Conservation (phyloP, 2,329 filamentous ascomycete species). For the Paraconiothyrium brasiliense region DNA sequence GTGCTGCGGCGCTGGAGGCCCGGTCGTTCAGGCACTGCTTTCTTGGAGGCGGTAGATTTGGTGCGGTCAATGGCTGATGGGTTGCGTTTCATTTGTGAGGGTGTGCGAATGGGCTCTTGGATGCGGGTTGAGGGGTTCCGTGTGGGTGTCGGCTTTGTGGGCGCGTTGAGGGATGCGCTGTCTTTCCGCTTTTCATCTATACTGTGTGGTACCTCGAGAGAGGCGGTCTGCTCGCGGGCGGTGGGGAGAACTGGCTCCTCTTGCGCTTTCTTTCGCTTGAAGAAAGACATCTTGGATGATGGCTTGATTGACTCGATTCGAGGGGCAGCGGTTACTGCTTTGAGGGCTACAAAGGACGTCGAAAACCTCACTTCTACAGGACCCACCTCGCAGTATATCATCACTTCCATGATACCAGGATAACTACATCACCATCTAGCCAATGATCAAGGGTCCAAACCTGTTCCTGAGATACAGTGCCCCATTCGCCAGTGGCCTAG, state of each 20-base stretch:
- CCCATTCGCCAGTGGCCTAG: conserved; percentile 14
- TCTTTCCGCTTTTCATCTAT: conserved; percentile 19
- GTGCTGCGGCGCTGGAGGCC: conserved; percentile 35
- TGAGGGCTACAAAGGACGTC: neutral
- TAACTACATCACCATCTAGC: conserved; percentile 5
- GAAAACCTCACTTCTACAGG: neutral
- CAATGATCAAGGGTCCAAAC: conserved; percentile 27
- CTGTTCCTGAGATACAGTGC: conserved; percentile 25
- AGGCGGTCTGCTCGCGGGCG: conserved; percentile 8
- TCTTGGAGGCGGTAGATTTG: conserved; percentile 4
- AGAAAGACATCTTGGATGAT: conserved; percentile 15
- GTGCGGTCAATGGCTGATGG: conserved; percentile 4
- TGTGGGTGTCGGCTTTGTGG: conserved; percentile 20
- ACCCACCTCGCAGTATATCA: conserved; percentile 4
- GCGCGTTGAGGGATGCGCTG: conserved; percentile 6
- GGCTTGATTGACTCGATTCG: neutral
- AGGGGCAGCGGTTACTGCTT: neutral
- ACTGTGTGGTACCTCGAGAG: conserved; percentile 9
- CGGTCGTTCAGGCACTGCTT: conserved; percentile 21
- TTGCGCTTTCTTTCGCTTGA: conserved; percentile 3
- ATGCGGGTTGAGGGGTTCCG: conserved; percentile 33
- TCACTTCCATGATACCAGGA: neutral
- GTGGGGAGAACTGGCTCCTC: conserved; percentile 2
- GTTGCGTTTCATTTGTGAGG: conserved; percentile 16
- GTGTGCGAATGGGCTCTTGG: conserved; percentile 21